Evolutionary conservation across 805 yeast genomes (phyloP).

Genomic region (Candida michaelii): DNA sequence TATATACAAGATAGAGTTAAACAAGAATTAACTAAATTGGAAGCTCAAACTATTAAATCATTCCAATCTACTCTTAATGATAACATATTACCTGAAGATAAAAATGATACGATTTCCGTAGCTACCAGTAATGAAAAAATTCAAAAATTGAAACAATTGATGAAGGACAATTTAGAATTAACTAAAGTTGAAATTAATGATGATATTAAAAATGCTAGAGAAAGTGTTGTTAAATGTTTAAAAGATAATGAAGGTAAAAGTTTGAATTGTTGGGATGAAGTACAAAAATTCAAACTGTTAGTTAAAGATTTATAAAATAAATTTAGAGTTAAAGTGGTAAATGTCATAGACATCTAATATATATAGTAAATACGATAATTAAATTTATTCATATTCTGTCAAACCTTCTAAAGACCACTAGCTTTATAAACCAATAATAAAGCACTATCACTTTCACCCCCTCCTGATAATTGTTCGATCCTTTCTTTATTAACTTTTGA

Average conservation of each 20-base stretch:
- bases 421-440: slow-evolving; percentile 84
- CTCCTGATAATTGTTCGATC: slow-evolving; percentile 87
- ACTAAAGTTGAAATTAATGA: slow-evolving; percentile 34
- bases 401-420: slow-evolving; percentile 49
- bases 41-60: slow-evolving; percentile 48
- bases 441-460: slow-evolving; percentile 97
- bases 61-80: slow-evolving; percentile 51
- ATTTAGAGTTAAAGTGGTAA: not conserved
- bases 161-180: slow-evolving; percentile 35
- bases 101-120: slow-evolving; percentile 31
- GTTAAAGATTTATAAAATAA: slow-evolving; percentile 45
- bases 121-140: slow-evolving; percentile 42
- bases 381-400: not conserved
- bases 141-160: slow-evolving; percentile 29
- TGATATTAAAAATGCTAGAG: slow-evolving; percentile 47
- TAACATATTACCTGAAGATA: slow-evolving; percentile 30
- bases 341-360: not conserved
- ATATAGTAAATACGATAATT: slow-evolving; percentile 3
- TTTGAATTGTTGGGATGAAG: slow-evolving; percentile 81
- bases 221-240: slow-evolving; percentile 57
- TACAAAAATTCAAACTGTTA: slow-evolving; percentile 62
- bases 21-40: slow-evolving; percentile 54
- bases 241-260: slow-evolving; percentile 61
- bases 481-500: slow-evolving; percentile 73
- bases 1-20: slow-evolving; percentile 66